Conservation (phyloP, 768 basidiomycete species). For the Tremella yokohamensis region DNA sequence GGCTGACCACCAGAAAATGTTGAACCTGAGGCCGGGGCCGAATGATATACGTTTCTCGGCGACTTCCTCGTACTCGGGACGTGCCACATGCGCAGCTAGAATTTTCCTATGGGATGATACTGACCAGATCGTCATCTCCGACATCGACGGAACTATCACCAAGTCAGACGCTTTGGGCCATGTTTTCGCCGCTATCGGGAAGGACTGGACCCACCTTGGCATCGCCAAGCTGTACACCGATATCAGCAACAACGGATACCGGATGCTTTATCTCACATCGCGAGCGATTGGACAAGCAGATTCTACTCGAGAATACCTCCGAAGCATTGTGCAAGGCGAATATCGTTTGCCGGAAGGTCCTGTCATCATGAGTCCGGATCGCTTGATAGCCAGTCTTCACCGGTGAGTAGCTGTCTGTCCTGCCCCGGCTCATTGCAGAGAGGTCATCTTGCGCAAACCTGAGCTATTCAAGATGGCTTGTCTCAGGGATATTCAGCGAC, state of each 20-base stretch:
- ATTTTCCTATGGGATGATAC: constrained; percentile 96
- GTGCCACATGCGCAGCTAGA: constrained; percentile 78
- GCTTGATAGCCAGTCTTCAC: constrained; percentile 88
- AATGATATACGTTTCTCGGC: constrained; percentile 93
- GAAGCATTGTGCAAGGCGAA: constrained; percentile 89
- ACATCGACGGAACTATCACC: constrained; percentile 98
- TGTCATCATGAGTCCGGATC: constrained; percentile 97
- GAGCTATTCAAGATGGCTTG: constrained; percentile 99
- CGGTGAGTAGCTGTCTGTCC: constrained; percentile 58
- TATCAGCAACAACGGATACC: constrained; percentile 91
- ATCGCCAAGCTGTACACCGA: constrained; percentile 97
- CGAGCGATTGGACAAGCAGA: constrained; percentile 97
- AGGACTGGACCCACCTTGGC: constrained; percentile 96
- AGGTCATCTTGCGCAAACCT: constrained; percentile 98
- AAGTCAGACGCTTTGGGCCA: constrained; percentile 98
- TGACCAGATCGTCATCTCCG: constrained; percentile 85
- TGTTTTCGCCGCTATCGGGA: constrained; percentile 93
- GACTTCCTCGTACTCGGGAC: constrained; percentile 67
- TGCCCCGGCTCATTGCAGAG: constrained; percentile 55
- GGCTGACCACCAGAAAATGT: constrained; percentile 62
- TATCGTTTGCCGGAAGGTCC: constrained; percentile 97
- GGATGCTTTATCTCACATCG: constrained; percentile 95
- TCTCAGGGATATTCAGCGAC: constrained; percentile 82
- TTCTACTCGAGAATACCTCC: constrained; percentile 88
- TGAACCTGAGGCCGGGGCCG: constrained; percentile 77